Conservation (phyloP, 345 rosid species). For the Clausena lansium region DNA sequence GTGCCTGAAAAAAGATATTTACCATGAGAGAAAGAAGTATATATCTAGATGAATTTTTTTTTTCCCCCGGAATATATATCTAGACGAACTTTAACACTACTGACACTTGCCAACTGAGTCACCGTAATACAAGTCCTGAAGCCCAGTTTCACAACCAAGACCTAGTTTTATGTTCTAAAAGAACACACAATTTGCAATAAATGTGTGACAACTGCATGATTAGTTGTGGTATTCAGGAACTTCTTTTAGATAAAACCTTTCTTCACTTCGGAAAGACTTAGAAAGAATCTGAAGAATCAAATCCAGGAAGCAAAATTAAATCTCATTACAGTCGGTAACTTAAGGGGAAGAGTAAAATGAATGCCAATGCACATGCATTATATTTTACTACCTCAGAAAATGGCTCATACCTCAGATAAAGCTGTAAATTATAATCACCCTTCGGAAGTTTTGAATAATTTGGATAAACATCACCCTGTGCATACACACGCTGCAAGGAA, state of each 20-base stretch:
- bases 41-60: neutral
- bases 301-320: neutral
- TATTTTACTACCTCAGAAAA: neutral
- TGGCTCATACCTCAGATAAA: conserved; percentile 62
- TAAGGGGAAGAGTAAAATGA: neutral
- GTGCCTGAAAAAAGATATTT: conserved; percentile 65
- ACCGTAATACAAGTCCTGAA: neutral
- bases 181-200: neutral
- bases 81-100: neutral
- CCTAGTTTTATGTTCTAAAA: conserved; percentile 2
- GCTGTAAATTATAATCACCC: conserved; percentile 85
- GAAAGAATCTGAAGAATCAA: conserved; percentile 4
- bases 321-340: neutral
- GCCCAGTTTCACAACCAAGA: conserved; percentile 6
- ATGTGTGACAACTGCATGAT: neutral
- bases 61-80: neutral
- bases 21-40: conserved; percentile 19
- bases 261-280: neutral
- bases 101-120: neutral
- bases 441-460: conserved; percentile 73
- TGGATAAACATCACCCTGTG: conserved; percentile 91
- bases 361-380: neutral
- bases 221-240: conserved; percentile 2
- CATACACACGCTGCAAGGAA: conserved; percentile 65
- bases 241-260: conserved; percentile 5